phyloP scores from a whole-genome alignment of 2,329 filamentous ascomycete genomes.

The Bipolaris gigantea region DNA sequence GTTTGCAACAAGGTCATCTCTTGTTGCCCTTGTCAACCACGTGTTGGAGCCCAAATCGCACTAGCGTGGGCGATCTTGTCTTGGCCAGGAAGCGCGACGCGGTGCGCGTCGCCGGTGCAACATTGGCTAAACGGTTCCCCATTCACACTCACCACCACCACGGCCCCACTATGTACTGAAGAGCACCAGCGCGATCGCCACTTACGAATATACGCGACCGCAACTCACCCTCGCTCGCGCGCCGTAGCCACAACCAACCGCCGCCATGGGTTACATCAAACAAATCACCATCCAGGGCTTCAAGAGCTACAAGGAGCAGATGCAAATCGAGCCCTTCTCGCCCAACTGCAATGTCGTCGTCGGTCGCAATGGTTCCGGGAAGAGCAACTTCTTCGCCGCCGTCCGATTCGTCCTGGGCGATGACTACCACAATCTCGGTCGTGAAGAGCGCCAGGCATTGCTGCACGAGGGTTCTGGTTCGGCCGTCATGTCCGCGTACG shows the following conservation, averaged over 20 bases:
- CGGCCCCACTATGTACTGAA: constrained; percentile 25
- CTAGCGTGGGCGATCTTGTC: constrained; percentile 1
- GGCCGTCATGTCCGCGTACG: constrained; percentile 98
- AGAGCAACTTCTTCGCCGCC: constrained; percentile 99
- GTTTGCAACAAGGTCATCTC: not conserved
- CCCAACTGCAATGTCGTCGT: constrained; percentile 98
- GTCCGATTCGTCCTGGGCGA: constrained; percentile 98
- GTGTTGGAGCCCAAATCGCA: not conserved
- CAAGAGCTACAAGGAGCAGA: constrained; percentile 99
- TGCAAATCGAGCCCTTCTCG: constrained; percentile 96
- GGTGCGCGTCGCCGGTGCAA: constrained; percentile 26
- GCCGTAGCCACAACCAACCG: constrained; percentile 13
- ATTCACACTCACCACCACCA: constrained; percentile 10
- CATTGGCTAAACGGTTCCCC: constrained; percentile 10
- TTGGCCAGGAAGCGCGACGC: constrained; percentile 30
- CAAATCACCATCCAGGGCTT: constrained; percentile 99
- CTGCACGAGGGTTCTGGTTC: constrained; percentile 98
- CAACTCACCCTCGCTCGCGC: not conserved
- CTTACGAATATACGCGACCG: constrained; percentile 2
- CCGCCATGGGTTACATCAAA: constrained; percentile 74
- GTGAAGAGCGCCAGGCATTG: constrained; percentile 92
- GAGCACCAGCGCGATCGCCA: constrained; percentile 18
- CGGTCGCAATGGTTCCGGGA: constrained; percentile 97
- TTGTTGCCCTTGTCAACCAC: not conserved
- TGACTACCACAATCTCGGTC: constrained; percentile 93